Conservation (phyloP, 2,329 filamentous ascomycete genomes). For the Alternaria angustiovoidea region DNA sequence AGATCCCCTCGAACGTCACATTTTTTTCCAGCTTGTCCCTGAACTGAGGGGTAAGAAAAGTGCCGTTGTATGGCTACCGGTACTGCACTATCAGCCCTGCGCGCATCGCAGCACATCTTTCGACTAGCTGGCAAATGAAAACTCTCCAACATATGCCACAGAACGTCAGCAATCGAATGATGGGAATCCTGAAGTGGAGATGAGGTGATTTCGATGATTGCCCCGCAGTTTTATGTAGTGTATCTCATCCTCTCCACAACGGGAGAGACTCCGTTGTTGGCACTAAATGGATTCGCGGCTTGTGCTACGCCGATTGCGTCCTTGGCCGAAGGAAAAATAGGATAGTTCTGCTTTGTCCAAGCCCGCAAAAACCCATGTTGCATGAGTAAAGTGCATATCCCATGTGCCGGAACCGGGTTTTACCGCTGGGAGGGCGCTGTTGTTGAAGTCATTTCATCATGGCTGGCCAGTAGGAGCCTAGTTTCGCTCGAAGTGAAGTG, state of each 20-base stretch:
- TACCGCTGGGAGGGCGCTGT: constrained; percentile 19
- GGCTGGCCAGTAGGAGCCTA: constrained; percentile 36
- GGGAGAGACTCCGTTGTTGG: constrained; percentile 24
- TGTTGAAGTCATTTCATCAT: constrained; percentile 47
- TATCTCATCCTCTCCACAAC: constrained; percentile 18
- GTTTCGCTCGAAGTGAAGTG: constrained; percentile 25
- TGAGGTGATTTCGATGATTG: constrained; percentile 26
- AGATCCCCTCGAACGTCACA: constrained; percentile 40
- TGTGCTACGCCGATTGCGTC: constrained; percentile 30
- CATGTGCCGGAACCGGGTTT: constrained; percentile 32
- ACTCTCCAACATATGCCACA: constrained; percentile 5
- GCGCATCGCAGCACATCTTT: background rate
- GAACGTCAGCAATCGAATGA: constrained; percentile 8
- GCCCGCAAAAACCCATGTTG: constrained; percentile 36
- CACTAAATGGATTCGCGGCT: constrained; percentile 24
- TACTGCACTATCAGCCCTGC: constrained; percentile 7
- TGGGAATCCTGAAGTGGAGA: constrained; percentile 19
- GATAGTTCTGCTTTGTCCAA: constrained; percentile 28
- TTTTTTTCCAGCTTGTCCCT: constrained; percentile 11
- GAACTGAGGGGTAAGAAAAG: constrained; percentile 1
- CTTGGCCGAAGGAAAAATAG: constrained; percentile 26
- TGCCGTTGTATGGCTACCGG: constrained; percentile 7
- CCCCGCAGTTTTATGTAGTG: constrained; percentile 25
- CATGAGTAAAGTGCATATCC: constrained; percentile 25
- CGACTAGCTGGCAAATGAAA: constrained; percentile 11